phyloP scores from a whole-genome alignment of 257 asterid species.

The Gynochthodes officinalis region DNA sequence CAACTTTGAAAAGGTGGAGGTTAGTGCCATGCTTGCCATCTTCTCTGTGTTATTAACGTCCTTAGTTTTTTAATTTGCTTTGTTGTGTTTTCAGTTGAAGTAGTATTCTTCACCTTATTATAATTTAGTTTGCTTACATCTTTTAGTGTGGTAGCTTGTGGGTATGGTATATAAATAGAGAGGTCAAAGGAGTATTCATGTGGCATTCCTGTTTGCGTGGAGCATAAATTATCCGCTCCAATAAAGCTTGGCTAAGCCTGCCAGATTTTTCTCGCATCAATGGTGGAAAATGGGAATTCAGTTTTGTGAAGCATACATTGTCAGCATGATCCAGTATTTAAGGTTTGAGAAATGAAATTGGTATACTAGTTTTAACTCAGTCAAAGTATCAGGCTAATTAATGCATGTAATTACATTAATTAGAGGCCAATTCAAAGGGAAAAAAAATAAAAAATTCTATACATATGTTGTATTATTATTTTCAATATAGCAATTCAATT shows the following conservation, averaged over 20 bases:
- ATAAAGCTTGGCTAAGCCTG: not conserved
- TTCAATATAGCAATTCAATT: no score
- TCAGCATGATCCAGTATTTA: constrained; percentile 24
- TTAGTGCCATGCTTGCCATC: constrained; percentile 47
- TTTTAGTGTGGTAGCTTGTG: not conserved
- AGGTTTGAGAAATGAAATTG: constrained; percentile 4
- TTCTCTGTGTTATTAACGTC: not conserved
- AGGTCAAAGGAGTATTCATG: not conserved
- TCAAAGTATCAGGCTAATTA: no score
- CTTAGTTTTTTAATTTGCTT: not conserved
- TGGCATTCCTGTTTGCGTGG: constrained; percentile 21
- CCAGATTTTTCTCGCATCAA: constrained; percentile 26
- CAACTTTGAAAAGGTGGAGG: constrained; percentile 35
- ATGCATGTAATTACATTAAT: no score
- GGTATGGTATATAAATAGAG: constrained; percentile 29
- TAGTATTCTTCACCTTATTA: not conserved
- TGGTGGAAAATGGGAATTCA: constrained; percentile 4
- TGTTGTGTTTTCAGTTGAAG: not conserved
- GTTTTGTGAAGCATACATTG: not conserved
- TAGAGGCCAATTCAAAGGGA: no score
- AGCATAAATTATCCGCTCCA: not conserved
- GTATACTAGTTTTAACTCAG: constrained; percentile 4
- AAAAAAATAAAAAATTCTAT: no score
- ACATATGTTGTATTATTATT: no score
- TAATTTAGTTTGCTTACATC: not conserved